These are phyloP conservation scores for Anthracocystis panici-leucophaei DNA, from an alignment of 1,284 basidiomycete species.

Conservation along the genomic window DNA sequence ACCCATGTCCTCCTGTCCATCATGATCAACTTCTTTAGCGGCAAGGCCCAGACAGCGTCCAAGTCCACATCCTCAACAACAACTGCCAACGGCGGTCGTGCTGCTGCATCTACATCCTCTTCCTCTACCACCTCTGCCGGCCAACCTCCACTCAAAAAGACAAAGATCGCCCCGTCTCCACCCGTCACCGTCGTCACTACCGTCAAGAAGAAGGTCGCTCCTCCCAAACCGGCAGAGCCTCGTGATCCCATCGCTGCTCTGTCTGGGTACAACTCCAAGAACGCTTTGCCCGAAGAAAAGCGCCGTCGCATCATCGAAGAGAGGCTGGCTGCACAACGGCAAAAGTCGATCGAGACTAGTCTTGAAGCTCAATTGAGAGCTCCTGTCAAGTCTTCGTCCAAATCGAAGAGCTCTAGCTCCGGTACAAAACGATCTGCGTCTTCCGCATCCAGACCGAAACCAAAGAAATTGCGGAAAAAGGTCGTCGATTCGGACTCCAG, in stretches of 20 bases:
- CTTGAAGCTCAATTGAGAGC: constrained; percentile 37
- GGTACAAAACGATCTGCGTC: neutral
- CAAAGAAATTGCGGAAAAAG: constrained; percentile 29
- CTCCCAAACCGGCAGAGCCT: constrained; percentile 32
- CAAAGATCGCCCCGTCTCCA: constrained; percentile 21
- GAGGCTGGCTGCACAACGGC: constrained; percentile 34
- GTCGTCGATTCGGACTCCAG: constrained; percentile 23
- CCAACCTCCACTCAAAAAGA: constrained; percentile 35
- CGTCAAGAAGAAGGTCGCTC: constrained; percentile 30
- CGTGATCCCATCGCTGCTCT: constrained; percentile 44
- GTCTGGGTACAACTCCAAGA: constrained; percentile 43
- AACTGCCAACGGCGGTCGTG: constrained; percentile 6
- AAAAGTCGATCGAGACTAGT: constrained; percentile 47
- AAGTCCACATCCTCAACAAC: constrained; percentile 7
- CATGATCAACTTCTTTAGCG: constrained; percentile 54
- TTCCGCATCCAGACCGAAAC: constrained; percentile 17
- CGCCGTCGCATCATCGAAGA: constrained; percentile 54
- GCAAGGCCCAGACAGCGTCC: constrained; percentile 22
- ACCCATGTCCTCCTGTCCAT: neutral
- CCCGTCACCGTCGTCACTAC: constrained; percentile 47
- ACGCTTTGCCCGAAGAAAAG: constrained; percentile 53
- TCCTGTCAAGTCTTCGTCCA: constrained; percentile 23
- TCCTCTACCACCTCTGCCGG: constrained; percentile 1
- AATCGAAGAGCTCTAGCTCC: constrained; percentile 16
- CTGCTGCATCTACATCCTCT: constrained; percentile 6